A percentile compares a stretch with the other conserved stretches of the same genome.
phyloP scores from a whole-genome alignment of 2,329 filamentous ascomycete genomes.

The Trichoderma asperellum region DNA sequence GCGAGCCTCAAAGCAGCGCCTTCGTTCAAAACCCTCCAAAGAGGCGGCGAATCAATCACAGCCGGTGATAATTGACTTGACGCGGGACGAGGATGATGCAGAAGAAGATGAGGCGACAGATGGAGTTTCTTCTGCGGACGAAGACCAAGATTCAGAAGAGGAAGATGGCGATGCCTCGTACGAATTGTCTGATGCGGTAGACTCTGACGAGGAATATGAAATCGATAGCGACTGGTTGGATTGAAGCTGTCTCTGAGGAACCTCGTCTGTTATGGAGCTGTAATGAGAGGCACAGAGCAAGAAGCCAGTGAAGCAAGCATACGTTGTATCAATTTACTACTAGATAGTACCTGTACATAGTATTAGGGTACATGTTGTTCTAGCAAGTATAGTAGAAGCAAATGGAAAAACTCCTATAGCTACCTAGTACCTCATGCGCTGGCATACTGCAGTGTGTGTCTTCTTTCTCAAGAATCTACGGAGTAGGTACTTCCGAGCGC shows the following conservation, averaged over 20 bases:
- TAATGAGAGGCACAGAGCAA: neutral
- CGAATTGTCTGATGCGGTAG: conserved; percentile 23
- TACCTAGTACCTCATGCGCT: too few species aligned
- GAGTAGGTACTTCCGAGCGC: neutral
- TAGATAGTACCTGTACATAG: neutral
- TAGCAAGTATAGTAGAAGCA: neutral
- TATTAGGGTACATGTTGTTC: neutral
- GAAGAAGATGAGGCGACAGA: neutral
- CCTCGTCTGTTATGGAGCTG: neutral
- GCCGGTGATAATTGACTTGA: conserved; percentile 23
- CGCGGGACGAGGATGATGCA: conserved; percentile 14
- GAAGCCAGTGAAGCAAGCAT: neutral
- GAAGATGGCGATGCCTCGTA: conserved; percentile 20
- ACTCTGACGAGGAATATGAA: conserved; percentile 18
- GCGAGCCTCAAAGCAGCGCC: neutral
- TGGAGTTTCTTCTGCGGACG: conserved; percentile 11
- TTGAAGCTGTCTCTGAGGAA: neutral
- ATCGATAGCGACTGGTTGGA: conserved; percentile 25
- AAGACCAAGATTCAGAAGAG: conserved; percentile 3
- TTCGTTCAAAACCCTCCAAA: neutral
- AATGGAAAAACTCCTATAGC: neutral
- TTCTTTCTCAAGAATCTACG: neutral
- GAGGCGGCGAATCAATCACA: neutral
- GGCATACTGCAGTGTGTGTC: neutral
- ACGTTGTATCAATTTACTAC: neutral